These are phyloP conservation scores for Yamadazyma akitaensis DNA, from an alignment of 805 yeast species.

Conservation along the genomic window DNA sequence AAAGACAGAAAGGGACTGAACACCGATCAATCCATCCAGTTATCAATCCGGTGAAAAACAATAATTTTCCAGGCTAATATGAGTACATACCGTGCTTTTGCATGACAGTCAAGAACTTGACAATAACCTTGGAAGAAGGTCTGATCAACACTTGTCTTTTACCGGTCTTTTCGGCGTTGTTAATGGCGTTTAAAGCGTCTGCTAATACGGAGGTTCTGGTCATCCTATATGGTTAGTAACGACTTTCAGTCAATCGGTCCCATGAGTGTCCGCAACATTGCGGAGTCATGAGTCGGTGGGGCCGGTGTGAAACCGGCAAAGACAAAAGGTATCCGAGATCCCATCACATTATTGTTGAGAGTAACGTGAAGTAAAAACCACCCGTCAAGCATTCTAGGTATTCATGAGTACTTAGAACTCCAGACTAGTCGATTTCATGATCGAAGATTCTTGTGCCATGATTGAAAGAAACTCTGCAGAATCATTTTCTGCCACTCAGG, in stretches of 20 bases:
- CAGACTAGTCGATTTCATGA: constrained; percentile 15
- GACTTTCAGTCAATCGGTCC: constrained; percentile 10
- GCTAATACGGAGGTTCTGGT: constrained; percentile 98
- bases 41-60: constrained; percentile 77
- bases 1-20: constrained; percentile 94
- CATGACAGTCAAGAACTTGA: constrained; percentile 94
- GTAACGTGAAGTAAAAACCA: background rate
- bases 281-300: constrained; percentile 29
- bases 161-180: constrained; percentile 99
- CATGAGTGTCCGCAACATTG: constrained; percentile 37
- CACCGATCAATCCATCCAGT: constrained; percentile 94
- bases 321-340: constrained; percentile 7
- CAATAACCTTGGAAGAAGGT: constrained; percentile 97
- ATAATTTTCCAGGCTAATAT: background rate
- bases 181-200: constrained; percentile 96
- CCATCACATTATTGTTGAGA: background rate
- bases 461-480: constrained; percentile 9
- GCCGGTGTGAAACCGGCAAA: background rate
- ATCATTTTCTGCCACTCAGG: background rate
- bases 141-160: constrained; percentile 97
- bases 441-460: constrained; percentile 17
- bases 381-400: background rate
- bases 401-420: background rate
- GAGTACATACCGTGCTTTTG: constrained; percentile 69
- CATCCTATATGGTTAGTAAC: constrained; percentile 48